Percentiles rank a stretch among this genome's conserved stretches.
phyloP scores from a whole-genome alignment of 2,329 filamentous ascomycete species.

The Beauveria rudraprayagi region DNA sequence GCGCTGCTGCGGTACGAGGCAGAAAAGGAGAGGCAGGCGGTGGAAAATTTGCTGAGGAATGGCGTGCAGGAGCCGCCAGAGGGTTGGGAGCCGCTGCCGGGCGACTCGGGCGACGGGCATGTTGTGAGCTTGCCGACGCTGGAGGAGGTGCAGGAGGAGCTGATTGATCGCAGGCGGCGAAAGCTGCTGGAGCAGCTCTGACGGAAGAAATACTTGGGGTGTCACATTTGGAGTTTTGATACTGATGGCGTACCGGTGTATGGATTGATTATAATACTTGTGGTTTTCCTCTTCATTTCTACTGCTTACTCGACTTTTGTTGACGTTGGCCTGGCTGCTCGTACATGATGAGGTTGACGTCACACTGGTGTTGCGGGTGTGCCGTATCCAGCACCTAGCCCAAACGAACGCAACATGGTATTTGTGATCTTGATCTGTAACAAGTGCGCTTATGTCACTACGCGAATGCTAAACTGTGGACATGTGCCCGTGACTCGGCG shows the following conservation, averaged over 20 bases:
- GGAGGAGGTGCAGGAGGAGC: conserved; percentile 89
- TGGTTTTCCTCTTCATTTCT: not conserved
- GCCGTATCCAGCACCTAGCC: no score
- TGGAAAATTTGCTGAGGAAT: conserved; percentile 56
- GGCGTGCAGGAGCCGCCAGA: conserved; percentile 50
- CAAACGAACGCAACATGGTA: no score
- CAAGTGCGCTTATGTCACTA: no score
- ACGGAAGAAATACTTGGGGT: not conserved
- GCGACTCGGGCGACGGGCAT: conserved; percentile 74
- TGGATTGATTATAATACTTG: not conserved
- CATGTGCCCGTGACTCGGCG: not conserved
- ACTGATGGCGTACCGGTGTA: not conserved
- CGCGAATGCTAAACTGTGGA: no score
- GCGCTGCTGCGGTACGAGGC: conserved; percentile 72
- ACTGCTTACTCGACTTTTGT: not conserved
- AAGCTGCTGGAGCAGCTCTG: conserved; percentile 75
- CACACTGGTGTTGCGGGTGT: no score
- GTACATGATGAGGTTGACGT: not conserved
- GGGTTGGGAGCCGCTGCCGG: conserved; percentile 79
- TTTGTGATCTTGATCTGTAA: no score
- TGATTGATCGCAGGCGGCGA: conserved; percentile 76
- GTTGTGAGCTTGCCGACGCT: conserved; percentile 77
- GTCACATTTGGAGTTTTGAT: not conserved
- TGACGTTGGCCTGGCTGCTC: not conserved
- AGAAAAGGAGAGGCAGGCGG: conserved; percentile 74